Percentiles rank a stretch among this genome's conserved stretches.
Conservation (phyloP, 345 rosid species). For the Eucalyptus tenuipes region DNA sequence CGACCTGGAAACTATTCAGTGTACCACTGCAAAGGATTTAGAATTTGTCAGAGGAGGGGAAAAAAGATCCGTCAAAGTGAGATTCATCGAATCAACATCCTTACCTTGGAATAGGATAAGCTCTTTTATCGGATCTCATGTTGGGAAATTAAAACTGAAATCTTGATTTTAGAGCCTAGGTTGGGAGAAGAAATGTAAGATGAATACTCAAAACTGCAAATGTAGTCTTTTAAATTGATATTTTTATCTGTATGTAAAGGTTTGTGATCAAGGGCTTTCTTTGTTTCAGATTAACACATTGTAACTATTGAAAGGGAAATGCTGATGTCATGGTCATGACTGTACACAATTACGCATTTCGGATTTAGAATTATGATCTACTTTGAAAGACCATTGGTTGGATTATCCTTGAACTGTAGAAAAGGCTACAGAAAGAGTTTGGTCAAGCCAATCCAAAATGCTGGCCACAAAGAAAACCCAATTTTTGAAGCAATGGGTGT, state of each 20-base stretch:
- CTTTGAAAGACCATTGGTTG: neutral
- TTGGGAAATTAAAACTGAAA: slow-evolving; percentile 13
- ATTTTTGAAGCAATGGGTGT: neutral
- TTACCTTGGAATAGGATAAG: slow-evolving; percentile 39
- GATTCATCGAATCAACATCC: slow-evolving; percentile 32
- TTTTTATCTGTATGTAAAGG: neutral
- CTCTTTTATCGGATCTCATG: slow-evolving; percentile 16
- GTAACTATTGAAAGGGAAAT: neutral
- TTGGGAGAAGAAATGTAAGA: neutral
- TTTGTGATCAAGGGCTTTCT: neutral
- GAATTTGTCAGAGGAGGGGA: slow-evolving; percentile 62
- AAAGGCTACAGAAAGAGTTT: neutral
- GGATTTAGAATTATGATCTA: neutral
- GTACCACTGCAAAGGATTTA: slow-evolving; percentile 24
- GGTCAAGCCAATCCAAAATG: neutral
- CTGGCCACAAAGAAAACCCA: neutral
- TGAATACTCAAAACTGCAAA: neutral
- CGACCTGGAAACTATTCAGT: slow-evolving; percentile 14
- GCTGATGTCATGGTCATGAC: neutral
- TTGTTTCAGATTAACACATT: neutral
- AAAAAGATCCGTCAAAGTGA: slow-evolving; percentile 37
- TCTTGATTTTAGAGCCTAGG: neutral
- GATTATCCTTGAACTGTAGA: neutral
- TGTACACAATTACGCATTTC: neutral
- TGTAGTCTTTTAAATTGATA: neutral